Conservation (phyloP, 2,329 filamentous ascomycete genomes). For the Aspergillus sp. region DNA sequence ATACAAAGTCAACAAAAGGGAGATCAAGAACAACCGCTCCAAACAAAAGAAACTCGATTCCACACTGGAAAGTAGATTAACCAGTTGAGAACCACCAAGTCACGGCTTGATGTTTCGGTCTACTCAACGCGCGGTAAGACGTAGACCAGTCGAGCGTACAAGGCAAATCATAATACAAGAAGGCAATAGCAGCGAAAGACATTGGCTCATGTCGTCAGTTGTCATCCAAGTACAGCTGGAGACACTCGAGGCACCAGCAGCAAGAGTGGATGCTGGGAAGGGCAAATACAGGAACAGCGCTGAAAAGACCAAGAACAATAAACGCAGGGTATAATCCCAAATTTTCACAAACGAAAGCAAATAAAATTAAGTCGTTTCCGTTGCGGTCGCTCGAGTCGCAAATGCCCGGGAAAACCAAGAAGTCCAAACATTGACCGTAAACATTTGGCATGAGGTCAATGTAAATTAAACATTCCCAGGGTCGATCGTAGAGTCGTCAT, state of each 20-base stretch:
- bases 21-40: slow-evolving; percentile 18
- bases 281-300: slow-evolving; percentile 10
- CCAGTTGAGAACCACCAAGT: too few species aligned
- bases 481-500: slow-evolving; percentile 28
- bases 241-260: neutral
- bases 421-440: slow-evolving; percentile 9
- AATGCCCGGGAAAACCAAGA: slow-evolving; percentile 7
- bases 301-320: slow-evolving; percentile 14
- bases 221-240: slow-evolving; percentile 1
- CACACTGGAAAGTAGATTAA: too few species aligned
- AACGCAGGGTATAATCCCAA: slow-evolving; percentile 26
- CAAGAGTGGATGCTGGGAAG: too few species aligned
- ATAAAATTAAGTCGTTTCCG: slow-evolving; percentile 14
- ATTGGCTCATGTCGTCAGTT: slow-evolving; percentile 6
- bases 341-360: slow-evolving; percentile 30
- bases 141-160: slow-evolving; percentile 11
- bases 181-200: slow-evolving; percentile 11
- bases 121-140: neutral
- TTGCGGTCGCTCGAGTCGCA: slow-evolving; percentile 5
- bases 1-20: slow-evolving; percentile 12
- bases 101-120: too few species aligned
- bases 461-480: slow-evolving; percentile 15
- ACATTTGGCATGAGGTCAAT: neutral
- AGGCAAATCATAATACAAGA: slow-evolving; percentile 23
- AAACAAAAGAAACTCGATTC: slow-evolving; percentile 11